Evolutionary conservation across 306 rosid species (phyloP).

Genomic region (Lagenaria siceraria): DNA sequence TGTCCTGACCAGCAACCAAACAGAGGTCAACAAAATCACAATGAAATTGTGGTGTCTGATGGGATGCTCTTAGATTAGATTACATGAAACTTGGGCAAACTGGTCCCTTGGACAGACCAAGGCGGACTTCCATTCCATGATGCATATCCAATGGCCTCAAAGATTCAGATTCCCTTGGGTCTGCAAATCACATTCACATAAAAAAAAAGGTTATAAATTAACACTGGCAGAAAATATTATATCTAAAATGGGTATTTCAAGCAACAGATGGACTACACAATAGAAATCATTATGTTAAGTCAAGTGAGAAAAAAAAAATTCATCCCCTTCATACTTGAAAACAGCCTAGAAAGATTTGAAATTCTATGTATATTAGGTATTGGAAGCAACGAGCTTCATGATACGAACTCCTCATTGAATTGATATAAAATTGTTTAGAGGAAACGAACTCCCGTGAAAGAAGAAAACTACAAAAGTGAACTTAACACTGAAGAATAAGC

Average conservation of each 20-base stretch:
- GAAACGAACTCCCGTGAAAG: no score
- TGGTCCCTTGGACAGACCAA: slow-evolving; percentile 88
- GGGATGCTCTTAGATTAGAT: neutral
- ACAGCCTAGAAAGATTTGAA: no score
- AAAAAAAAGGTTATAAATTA: neutral
- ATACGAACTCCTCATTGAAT: no score
- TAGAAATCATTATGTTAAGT: neutral
- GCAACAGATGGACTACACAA: neutral
- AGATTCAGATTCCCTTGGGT: slow-evolving; percentile 74
- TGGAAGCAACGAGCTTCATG: no score
- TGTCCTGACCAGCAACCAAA: neutral
- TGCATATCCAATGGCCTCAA: slow-evolving; percentile 63
- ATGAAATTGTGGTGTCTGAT: neutral
- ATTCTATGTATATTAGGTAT: no score
- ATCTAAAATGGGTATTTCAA: neutral
- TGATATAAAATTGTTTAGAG: no score
- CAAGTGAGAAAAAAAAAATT: no score
- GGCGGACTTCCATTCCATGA: slow-evolving; percentile 91
- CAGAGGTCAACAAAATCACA: neutral
- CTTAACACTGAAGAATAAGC: neutral
- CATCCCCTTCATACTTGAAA: neutral
- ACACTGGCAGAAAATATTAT: neutral
- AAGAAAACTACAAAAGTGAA: no score
- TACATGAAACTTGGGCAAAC: slow-evolving; percentile 57
- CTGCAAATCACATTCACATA: slow-evolving; percentile 27